Base-by-base conservation (phyloP, 2,329 filamentous ascomycete genomes). In the Coleophoma crateriformis region DNA sequence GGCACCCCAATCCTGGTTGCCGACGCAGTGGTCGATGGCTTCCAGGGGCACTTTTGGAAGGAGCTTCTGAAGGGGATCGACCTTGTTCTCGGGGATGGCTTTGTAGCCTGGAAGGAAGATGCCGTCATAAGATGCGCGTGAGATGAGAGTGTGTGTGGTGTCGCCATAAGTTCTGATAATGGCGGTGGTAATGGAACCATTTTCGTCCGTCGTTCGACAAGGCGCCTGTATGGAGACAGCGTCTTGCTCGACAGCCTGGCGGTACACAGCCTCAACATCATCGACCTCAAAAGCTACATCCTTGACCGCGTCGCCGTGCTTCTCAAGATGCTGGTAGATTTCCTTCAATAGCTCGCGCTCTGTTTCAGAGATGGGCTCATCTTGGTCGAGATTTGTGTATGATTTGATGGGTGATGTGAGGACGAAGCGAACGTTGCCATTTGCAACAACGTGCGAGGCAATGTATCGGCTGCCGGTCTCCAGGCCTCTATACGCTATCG, bases 221-320 rank as follows among this genome's bases (percentile, higher is more conserved):
- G 90, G 89, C 19, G 75, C 68, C 56, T 81, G 75, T 15, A 95
- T 78, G 27, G 84, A 73, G 53, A 74, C 64, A 64, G 82, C 79
- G 58, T 84, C 82, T 55, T 79, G 72, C 54, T 77, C 71, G 13
- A 95, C 77, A 15, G 92, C 92, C 50, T 81, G 81, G 50, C 73
- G 65, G 68, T 90, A 96, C 5, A 96, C 87, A 41, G 81, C 87
- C 50, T 86, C 81, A 35, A 95, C 89, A 62, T 89, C 82, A 69
- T 97, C 91, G 12, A 97, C 92, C 67, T 95, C 90, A 65, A 96
- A 96, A 11, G 91, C 88, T 33, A 96, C 90, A 62, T 96, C 92
- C 71, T 95, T 96, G 48, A 96, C 91, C 12, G 87, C 92, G 68
- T 97, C 92, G 20, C 92, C 91, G 64, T 97, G 92, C 54, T 82